A percentile compares a stretch with the other conserved stretches of the same genome.
These are phyloP conservation scores for Lithospermum erythrorhizon DNA, from an alignment of 257 asterid species.

Conservation along the genomic window DNA sequence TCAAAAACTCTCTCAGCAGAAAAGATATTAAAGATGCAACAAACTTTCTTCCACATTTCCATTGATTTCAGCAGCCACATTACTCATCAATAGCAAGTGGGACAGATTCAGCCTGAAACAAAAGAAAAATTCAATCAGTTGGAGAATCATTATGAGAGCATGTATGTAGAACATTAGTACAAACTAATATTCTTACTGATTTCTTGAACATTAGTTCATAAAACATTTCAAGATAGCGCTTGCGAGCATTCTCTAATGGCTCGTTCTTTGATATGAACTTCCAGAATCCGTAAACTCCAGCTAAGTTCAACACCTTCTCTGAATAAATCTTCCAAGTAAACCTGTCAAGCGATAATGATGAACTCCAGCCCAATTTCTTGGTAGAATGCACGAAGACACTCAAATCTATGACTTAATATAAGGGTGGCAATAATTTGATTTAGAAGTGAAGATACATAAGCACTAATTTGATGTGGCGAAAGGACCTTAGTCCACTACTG, in stretches of 20 bases:
- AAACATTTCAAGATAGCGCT: conserved; percentile 13
- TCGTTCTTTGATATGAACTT: conserved; percentile 10
- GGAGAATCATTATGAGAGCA: background rate
- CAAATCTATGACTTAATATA: too few relatives aligned
- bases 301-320: conserved; percentile 9
- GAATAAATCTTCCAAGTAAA: conserved; percentile 16
- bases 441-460: too few relatives aligned
- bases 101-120: conserved; percentile 11
- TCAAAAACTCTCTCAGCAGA: too few relatives aligned
- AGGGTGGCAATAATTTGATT: background rate
- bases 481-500: too few relatives aligned
- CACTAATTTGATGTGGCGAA: too few relatives aligned
- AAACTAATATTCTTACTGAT: conserved; percentile 3
- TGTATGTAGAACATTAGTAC: background rate
- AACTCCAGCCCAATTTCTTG: background rate
- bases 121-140: background rate
- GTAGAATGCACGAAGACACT: background rate
- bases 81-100: conserved; percentile 14
- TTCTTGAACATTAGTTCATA: conserved; percentile 10
- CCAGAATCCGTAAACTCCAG: conserved; percentile 14
- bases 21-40: background rate
- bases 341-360: background rate
- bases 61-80: background rate
- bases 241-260: conserved; percentile 4
- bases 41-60: background rate